Evolutionary conservation across 768 basidiomycete species (phyloP).

Genomic region (Collybia nuda): DNA sequence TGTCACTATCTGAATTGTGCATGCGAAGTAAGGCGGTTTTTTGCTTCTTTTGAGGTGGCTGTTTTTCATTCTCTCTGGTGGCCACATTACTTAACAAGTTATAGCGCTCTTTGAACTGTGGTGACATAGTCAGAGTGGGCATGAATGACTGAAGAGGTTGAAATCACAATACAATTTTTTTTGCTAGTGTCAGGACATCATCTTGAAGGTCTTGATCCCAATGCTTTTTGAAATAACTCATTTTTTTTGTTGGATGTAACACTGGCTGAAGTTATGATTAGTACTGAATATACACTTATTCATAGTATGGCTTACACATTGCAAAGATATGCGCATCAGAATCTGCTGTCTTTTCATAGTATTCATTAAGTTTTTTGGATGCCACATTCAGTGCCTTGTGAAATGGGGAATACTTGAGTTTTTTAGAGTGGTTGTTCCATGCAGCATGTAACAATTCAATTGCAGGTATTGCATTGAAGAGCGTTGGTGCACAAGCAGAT

Average conservation of each 20-base stretch:
- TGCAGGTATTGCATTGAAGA: not conserved
- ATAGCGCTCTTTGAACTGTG: too few relatives aligned
- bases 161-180: too few relatives aligned
- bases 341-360: not conserved
- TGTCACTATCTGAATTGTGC: too few relatives aligned
- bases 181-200: not conserved
- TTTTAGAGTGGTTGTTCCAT: not conserved
- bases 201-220: not conserved
- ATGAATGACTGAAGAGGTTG: too few relatives aligned
- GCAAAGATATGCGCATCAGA: conserved; percentile 2
- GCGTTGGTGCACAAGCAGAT: not conserved
- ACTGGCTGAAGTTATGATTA: not conserved
- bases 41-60: too few relatives aligned
- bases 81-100: too few relatives aligned
- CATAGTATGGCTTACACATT: not conserved
- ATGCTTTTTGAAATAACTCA: not conserved
- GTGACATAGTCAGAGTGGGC: too few relatives aligned
- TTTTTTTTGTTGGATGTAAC: not conserved
- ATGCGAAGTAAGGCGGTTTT: too few relatives aligned
- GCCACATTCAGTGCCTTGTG: not conserved
- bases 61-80: too few relatives aligned
- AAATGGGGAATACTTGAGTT: not conserved
- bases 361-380: not conserved
- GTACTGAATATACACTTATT: not conserved
- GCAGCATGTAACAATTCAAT: not conserved